These are phyloP conservation scores for Chaetomiaceae sp. DNA, from an alignment of 2,329 filamentous ascomycete genomes.

Conservation along the genomic window DNA sequence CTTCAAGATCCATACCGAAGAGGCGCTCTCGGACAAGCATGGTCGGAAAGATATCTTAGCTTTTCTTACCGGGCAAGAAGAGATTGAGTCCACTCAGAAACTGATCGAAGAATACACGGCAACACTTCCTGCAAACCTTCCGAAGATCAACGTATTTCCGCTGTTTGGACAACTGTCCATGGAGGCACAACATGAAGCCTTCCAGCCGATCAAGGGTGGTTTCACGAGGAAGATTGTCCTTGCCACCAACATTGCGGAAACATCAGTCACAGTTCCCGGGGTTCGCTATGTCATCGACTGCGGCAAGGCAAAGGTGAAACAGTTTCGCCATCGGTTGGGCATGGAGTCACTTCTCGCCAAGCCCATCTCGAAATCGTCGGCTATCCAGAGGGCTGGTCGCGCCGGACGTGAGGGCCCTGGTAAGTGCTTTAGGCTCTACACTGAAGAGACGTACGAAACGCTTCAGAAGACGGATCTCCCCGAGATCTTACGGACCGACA, in stretches of 20 bases:
- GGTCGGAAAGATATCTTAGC: slow-evolving; percentile 67
- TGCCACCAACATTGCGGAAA: slow-evolving; percentile 97
- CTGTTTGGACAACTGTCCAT: slow-evolving; percentile 88
- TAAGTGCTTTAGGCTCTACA: slow-evolving; percentile 86
- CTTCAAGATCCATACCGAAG: slow-evolving; percentile 78
- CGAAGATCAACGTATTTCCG: slow-evolving; percentile 66
- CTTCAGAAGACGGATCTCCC: slow-evolving; percentile 71
- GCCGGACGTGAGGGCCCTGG: slow-evolving; percentile 88
- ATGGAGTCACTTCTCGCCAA: slow-evolving; percentile 88
- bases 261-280: slow-evolving; percentile 90
- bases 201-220: slow-evolving; percentile 64
- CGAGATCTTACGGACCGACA: slow-evolving; percentile 85
- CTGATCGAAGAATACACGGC: slow-evolving; percentile 74
- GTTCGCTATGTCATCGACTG: slow-evolving; percentile 88
- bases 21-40: slow-evolving; percentile 69
- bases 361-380: slow-evolving; percentile 86
- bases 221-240: slow-evolving; percentile 83
- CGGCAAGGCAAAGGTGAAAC: slow-evolving; percentile 90
- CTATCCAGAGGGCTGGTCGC: slow-evolving; percentile 84
- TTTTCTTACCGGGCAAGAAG: slow-evolving; percentile 88
- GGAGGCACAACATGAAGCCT: slow-evolving; percentile 78
- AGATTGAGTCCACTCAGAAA: slow-evolving; percentile 75
- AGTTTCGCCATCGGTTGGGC: slow-evolving; percentile 76
- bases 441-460: slow-evolving; percentile 64
- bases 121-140: slow-evolving; percentile 67